Conservation (phyloP, 768 basidiomycete species). For the Dendrothele bispora region DNA sequence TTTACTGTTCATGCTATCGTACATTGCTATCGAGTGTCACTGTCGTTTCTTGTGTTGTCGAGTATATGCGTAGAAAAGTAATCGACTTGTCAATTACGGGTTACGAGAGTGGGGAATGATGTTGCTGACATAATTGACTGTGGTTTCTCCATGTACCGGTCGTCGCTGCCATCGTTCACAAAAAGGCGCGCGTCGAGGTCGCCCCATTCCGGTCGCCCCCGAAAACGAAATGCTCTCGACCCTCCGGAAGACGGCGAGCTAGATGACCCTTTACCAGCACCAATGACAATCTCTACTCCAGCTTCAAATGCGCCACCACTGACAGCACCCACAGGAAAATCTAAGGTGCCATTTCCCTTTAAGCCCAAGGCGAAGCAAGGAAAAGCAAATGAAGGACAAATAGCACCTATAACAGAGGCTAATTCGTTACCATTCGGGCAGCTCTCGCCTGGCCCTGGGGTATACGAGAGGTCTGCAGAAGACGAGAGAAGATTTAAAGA, state of each 20-base stretch:
- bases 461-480: slow-evolving; percentile 42
- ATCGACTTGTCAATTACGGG: too few species aligned
- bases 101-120: too few species aligned
- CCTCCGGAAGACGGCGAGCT: slow-evolving; percentile 85
- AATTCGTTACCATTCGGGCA: not conserved
- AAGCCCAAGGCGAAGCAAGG: slow-evolving; percentile 49
- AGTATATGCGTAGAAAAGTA: too few species aligned
- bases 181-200: slow-evolving; percentile 65
- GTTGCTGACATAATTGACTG: too few species aligned
- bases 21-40: too few species aligned
- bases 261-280: slow-evolving; percentile 47
- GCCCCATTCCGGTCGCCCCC: slow-evolving; percentile 45
- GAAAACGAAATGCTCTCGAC: slow-evolving; percentile 59
- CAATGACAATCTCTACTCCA: slow-evolving; percentile 17
- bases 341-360: slow-evolving; percentile 75
- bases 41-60: too few species aligned
- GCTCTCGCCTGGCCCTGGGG: slow-evolving; percentile 18
- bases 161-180: slow-evolving; percentile 16
- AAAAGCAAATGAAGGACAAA: slow-evolving; percentile 6
- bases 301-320: slow-evolving; percentile 28
- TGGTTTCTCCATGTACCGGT: too few species aligned
- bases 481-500: slow-evolving; percentile 44
- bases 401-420: not conserved
- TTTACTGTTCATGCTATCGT: too few species aligned
- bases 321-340: slow-evolving; percentile 35